Conservation (phyloP, 2,329 filamentous ascomycete species). For the Aspergillus udagawae region DNA sequence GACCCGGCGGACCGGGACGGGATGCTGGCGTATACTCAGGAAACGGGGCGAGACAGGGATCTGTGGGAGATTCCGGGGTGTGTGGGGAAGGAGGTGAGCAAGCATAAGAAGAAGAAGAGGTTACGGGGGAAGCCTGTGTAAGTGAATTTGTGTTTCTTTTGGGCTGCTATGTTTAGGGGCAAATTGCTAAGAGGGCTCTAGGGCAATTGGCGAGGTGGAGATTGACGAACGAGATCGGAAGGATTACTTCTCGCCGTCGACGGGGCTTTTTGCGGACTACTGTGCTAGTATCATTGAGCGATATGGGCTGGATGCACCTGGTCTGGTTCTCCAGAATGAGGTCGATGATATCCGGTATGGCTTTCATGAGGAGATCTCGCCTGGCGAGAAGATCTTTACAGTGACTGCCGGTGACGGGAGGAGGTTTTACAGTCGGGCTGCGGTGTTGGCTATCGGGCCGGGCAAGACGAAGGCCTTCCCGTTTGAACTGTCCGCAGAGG, state of each 20-base stretch:
- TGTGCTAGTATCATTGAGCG: conserved; percentile 55
- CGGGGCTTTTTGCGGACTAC: conserved; percentile 59
- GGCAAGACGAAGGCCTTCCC: conserved; percentile 56
- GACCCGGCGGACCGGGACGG: conserved; percentile 73
- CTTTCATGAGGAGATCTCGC: conserved; percentile 41
- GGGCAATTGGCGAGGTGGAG: conserved; percentile 36
- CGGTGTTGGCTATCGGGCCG: conserved; percentile 68
- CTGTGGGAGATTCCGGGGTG: conserved; percentile 68
- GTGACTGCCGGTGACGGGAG: conserved; percentile 53
- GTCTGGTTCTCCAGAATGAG: conserved; percentile 57
- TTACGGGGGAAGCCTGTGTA: conserved; percentile 42
- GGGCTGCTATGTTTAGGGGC: conserved; percentile 6
- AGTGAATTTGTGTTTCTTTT: not conserved
- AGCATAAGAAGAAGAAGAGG: conserved; percentile 67
- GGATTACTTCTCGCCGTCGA: conserved; percentile 65
- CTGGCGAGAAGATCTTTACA: conserved; percentile 58
- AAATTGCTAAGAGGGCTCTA: conserved; percentile 10
- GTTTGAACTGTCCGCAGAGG: conserved; percentile 37
- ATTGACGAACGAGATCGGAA: conserved; percentile 66
- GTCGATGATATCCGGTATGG: conserved; percentile 61
- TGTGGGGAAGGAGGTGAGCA: conserved; percentile 75
- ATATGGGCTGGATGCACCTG: conserved; percentile 52
- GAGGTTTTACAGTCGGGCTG: conserved; percentile 55
- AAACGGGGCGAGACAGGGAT: conserved; percentile 57
- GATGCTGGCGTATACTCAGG: conserved; percentile 64